These are phyloP conservation scores for Salix dunnii DNA, from an alignment of 345 rosid species.

Conservation along the genomic window DNA sequence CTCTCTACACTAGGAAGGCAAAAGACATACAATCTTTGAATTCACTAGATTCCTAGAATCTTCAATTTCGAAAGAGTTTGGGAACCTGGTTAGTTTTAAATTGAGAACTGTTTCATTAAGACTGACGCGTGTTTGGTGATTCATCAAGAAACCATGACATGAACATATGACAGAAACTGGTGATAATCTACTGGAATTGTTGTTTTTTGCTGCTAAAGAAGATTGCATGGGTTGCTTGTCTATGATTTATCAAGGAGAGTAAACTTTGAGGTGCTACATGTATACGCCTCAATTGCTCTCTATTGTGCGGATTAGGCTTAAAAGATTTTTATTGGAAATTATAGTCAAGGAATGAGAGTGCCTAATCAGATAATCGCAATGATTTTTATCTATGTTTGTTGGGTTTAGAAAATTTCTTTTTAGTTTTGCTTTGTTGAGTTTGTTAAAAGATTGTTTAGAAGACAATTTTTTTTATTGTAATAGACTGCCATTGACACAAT, in stretches of 20 bases:
- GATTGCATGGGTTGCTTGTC: background rate
- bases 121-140: background rate
- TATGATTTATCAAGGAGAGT: background rate
- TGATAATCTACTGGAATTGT: background rate
- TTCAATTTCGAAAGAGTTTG: background rate
- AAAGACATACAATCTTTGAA: background rate
- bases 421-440: background rate
- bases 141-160: background rate
- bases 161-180: background rate
- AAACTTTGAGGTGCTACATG: background rate
- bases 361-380: background rate
- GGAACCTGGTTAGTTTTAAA: background rate
- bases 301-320: background rate
- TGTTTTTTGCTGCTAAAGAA: background rate
- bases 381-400: background rate
- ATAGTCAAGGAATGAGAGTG: background rate
- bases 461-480: background rate
- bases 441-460: background rate
- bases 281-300: background rate
- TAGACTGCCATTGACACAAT: background rate
- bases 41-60: background rate
- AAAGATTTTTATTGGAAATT: background rate
- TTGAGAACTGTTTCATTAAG: background rate
- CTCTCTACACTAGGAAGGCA: background rate
- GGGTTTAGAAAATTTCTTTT: background rate